Evolutionary conservation across 2,329 filamentous ascomycete genomes (phyloP), one percentile per base, ranked within the genome.

Genomic region (Phialophora macrospora): DNA sequence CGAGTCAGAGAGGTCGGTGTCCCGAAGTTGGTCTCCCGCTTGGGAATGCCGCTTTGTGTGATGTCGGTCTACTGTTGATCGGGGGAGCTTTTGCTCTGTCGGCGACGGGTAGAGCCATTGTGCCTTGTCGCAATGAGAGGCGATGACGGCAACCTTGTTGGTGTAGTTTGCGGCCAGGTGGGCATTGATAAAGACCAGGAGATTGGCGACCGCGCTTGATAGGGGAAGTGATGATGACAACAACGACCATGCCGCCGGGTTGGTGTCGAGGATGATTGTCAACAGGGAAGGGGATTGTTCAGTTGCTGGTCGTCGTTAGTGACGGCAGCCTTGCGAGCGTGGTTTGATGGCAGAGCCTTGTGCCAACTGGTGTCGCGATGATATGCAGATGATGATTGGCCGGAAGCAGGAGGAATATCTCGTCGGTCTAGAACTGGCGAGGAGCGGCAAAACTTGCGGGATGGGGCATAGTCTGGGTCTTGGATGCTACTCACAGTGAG

Each of bases 161-260:
- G 91, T 87, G 77, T 95, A 94, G 79, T 93, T 96, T 76, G 94
- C 93, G 71, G 95, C 93, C 34, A 99, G 85, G 76, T 99, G 96
- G 62, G 94, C 92, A 78, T 99, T 98, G 80, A 97, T 89, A 80
- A 97, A 98, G 81, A 99, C 90, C 74, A 98, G 89, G 69, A 98
- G 86, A 79, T 94, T 90, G 68, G 94, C 92, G 66, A 99, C 83
- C 67, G 92, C 92, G 74, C 90, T 89, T 57, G 91, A 91, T 67
- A 99, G 86, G 30, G 94, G 88, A 7, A 98, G 87, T 34, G 86
- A 86, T 63, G 87, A 80, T 67, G 88, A 83, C 52, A 98, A 86
- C 66, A 91, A 84, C 6, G 91, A 88, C 95, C 95, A 97, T 73
- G 95, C 93, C 73, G 93, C 90, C 2, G 95, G 95, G 77, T 99